Evolutionary conservation across 108 stramenopile species (phyloP), one percentile per base, ranked within the genome.

Genomic region (Skeletonema grethae): DNA sequence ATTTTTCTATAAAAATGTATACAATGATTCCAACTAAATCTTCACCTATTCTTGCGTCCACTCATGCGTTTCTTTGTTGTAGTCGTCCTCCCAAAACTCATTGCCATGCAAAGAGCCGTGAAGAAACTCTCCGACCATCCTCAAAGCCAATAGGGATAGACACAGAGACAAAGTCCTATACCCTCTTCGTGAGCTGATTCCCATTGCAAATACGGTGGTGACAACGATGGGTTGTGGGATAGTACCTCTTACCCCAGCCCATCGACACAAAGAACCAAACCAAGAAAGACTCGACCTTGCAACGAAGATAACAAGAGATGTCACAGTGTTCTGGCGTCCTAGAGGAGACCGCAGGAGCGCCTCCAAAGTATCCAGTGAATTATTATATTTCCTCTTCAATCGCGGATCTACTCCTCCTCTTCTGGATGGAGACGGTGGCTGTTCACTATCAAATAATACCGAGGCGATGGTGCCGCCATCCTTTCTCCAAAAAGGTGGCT

Each of bases 151-250:
- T 56, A 90, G 59, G 7, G 88, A 63, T 7, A 93, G 55, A 2
- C 67, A 43, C 16, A 85, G 30, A n/a, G 76, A 71, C 41, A 65
- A 68, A n/a, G 86, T 10, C 8, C 83, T 80, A 13, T 57, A 61
- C 4, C 84, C 63, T 39, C 72, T 79, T 20, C 79, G 76, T 5
- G 84, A 83, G 15, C 74, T 77, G 1, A 90, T 56, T 13, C 62
- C 75, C 11, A 84, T 75, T 15, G 81, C 75, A 34, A 65, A 57
- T 5, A 83, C 72, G n/a, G 66, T 67, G 11, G 82, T 32, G 5
- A 85, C 85, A 4, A 90, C 89, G 24, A 93, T 50, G 6, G 88
- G 92, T 59, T 87, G 89, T 7, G 90, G 90, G 50, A 91, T 72
- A 24, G 86, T 70, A 32, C 85, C 88, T 12, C 78, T 74, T 29